Evolutionary conservation across 768 basidiomycete genomes (phyloP), one percentile per base, ranked within the genome.

Genomic region (Suillus ampliporus): DNA sequence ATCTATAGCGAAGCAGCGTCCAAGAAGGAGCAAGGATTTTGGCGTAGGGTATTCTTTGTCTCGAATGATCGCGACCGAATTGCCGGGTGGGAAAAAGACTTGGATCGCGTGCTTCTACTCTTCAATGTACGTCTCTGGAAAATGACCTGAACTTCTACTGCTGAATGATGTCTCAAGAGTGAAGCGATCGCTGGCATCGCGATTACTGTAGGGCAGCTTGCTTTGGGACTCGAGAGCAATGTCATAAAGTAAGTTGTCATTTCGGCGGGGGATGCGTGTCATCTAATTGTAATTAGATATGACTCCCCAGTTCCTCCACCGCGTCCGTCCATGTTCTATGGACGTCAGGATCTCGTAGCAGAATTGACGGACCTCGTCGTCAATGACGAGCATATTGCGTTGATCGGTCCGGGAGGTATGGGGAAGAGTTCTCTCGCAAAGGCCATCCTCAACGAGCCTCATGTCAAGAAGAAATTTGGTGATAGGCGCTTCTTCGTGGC

Each of bases 391-490:
- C 57, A 58, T 28, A 26, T 58, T n/a, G 15, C 17, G 31, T 43
- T 58, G 13, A 28, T 34, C 31, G 57, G 57, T 8, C 26, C 37
- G 11, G 57, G 40, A n/a, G 57, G 58, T n/a, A 60, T 51, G 8
- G 58, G 57, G 19, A 60, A 60, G 34, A 60, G 31, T 47, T 26
- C 58, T 7, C 14, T 60, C n/a, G 23, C 46, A 21, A 52, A 50
- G 34, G 58, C 58, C 4, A 21, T 60, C 31, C 15, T 60, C 5
- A 31, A 60, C 13, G 58, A 60, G 11, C 31, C 43, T n/a, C 7
- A 1, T 19, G 19, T 19, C 47, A n/a, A 9, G 13, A 44, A 19
- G 17, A 60, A 35, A 50, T 60, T 43, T 35, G 26, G 34, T 21
- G 58, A 50, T 13, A 43, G 58, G 11, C 44, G 35, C 19, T 28